A percentile compares a stretch with the other conserved stretches of the same genome.
Conservation (phyloP, 73 alveolate genomes). For the Urostyla sp. region DNA sequence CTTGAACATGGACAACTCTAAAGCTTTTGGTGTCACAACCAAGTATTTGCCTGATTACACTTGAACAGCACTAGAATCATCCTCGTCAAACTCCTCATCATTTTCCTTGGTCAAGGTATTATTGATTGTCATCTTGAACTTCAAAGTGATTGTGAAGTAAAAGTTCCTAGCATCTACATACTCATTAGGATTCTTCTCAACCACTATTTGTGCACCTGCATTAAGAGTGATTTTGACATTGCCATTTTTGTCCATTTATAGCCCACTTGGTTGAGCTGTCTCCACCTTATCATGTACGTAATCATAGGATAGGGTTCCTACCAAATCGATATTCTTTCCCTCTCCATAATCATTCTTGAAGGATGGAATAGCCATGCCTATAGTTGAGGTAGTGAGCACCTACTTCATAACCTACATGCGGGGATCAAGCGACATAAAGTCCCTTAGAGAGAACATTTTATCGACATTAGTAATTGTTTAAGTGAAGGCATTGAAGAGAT, state of each 20-base stretch:
- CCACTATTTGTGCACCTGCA: conserved; percentile 24
- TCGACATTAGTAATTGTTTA: not conserved
- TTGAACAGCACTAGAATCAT: conserved; percentile 26
- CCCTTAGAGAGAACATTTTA: conserved; percentile 23
- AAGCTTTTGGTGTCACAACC: conserved; percentile 32
- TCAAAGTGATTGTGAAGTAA: conserved; percentile 2
- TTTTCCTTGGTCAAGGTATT: too few species aligned
- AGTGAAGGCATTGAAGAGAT: conserved; percentile 9
- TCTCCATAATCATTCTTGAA: conserved; percentile 53
- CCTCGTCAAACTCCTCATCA: too few species aligned
- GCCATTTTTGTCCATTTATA: conserved; percentile 28
- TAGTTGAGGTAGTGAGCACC: conserved; percentile 44
- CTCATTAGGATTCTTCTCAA: conserved; percentile 1
- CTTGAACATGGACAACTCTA: conserved; percentile 19
- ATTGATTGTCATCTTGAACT: conserved; percentile 46
- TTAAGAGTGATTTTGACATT: conserved; percentile 17
- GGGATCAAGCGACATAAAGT: conserved; percentile 12
- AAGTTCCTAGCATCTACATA: conserved; percentile 11
- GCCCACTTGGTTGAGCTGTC: conserved; percentile 1
- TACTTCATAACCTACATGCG: conserved; percentile 16
- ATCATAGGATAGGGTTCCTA: conserved; percentile 9
- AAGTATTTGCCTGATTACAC: conserved; percentile 11
- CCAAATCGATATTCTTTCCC: conserved; percentile 1
- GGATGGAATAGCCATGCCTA: conserved; percentile 53
- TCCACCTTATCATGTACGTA: not conserved